Conservation (phyloP, 805 yeast species). For the Schwanniomyces pseudopolymorphus region DNA sequence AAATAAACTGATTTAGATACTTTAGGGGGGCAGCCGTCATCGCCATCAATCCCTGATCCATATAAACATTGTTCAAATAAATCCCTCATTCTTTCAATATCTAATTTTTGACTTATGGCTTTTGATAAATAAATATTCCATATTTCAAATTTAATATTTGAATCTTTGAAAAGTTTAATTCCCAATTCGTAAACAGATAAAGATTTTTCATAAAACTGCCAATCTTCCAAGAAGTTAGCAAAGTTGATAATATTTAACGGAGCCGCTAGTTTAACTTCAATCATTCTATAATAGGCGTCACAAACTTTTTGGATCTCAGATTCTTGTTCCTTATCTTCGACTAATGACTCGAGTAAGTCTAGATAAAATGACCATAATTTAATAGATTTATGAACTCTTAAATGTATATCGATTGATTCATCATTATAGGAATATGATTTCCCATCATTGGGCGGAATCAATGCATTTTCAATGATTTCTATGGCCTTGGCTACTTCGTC, state of each 20-base stretch:
- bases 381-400: slow-evolving; percentile 56
- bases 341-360: slow-evolving; percentile 63
- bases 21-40: slow-evolving; percentile 33
- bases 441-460: slow-evolving; percentile 14
- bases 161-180: slow-evolving; percentile 56
- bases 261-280: slow-evolving; percentile 60
- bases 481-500: slow-evolving; percentile 46
- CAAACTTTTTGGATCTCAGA: slow-evolving; percentile 17
- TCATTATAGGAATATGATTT: slow-evolving; percentile 33
- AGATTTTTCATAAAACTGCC: slow-evolving; percentile 46
- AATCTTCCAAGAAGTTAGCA: slow-evolving; percentile 57
- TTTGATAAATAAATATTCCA: slow-evolving; percentile 69
- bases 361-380: slow-evolving; percentile 73
- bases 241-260: slow-evolving; percentile 65
- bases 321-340: slow-evolving; percentile 36
- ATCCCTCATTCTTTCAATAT: slow-evolving; percentile 51
- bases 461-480: slow-evolving; percentile 30
- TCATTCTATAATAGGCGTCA: slow-evolving; percentile 27
- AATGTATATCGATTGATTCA: slow-evolving; percentile 49
- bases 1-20: slow-evolving; percentile 50
- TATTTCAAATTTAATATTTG: slow-evolving; percentile 56
- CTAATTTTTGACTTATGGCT: slow-evolving; percentile 29
- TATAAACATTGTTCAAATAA: slow-evolving; percentile 67
- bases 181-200: slow-evolving; percentile 70
- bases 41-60: slow-evolving; percentile 12